Conservation (phyloP, 345 rosid species). For the Melastoma malabathricum region DNA sequence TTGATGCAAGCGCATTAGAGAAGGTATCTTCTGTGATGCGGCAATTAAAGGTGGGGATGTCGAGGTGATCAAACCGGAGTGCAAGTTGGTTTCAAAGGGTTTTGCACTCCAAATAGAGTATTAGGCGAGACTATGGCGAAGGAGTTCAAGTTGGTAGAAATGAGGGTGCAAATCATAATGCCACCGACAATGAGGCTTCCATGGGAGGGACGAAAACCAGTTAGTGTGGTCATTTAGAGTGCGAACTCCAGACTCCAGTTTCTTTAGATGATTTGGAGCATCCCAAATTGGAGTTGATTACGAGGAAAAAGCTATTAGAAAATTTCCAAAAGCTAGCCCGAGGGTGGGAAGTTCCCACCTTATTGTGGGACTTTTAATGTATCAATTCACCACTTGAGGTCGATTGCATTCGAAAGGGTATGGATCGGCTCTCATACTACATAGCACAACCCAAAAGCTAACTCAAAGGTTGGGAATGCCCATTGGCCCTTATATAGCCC, state of each 20-base stretch:
- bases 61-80: slow-evolving; percentile 34
- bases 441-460: too few species aligned
- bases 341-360: too few species aligned
- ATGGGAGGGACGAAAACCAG: slow-evolving; percentile 33
- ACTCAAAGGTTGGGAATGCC: too few species aligned
- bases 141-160: slow-evolving; percentile 25
- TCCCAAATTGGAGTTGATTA: slow-evolving; percentile 56
- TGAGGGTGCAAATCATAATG: slow-evolving; percentile 26
- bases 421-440: too few species aligned
- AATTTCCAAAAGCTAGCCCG: too few species aligned
- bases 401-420: too few species aligned
- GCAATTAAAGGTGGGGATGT: slow-evolving; percentile 47
- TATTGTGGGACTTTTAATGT: too few species aligned
- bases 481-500: too few species aligned
- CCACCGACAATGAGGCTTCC: slow-evolving; percentile 13
- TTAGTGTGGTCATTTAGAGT: slow-evolving; percentile 15
- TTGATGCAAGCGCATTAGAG: slow-evolving; percentile 56
- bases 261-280: slow-evolving; percentile 38
- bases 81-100: slow-evolving; percentile 13
- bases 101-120: slow-evolving; percentile 12
- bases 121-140: slow-evolving; percentile 21
- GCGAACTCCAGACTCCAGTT: slow-evolving; percentile 20
- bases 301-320: slow-evolving; percentile 51
- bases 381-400: too few species aligned
- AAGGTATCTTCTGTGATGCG: slow-evolving; percentile 69